Evolutionary conservation across 129 eudicot genomes (phyloP).

Genomic region (Pseudognaphalium luteoalbum): DNA sequence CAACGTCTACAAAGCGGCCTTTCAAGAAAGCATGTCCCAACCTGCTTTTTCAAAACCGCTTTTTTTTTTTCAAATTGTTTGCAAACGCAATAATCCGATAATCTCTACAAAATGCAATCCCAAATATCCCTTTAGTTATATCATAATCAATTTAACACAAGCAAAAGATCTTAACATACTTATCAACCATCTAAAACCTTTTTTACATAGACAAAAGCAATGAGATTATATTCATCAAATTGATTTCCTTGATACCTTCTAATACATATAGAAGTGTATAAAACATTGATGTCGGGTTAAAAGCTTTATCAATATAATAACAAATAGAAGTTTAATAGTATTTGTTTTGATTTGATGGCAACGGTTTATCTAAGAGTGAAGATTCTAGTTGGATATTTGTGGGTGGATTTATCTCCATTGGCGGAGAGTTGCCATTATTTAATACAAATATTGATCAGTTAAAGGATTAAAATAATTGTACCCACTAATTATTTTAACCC

Average conservation of each 20-base stretch:
- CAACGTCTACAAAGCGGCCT: too few species aligned
- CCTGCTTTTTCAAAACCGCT: too few species aligned
- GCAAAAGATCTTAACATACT: too few species aligned
- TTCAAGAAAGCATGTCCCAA: too few species aligned
- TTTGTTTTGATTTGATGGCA: not conserved
- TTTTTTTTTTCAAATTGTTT: too few species aligned
- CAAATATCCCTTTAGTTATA: too few species aligned
- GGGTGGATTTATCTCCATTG: constrained; percentile 31
- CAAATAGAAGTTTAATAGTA: not conserved
- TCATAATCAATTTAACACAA: not conserved
- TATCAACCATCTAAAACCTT: not conserved
- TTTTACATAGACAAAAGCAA: not conserved
- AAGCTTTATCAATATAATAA: not conserved
- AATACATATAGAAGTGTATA: not conserved
- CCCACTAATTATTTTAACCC: constrained; percentile 26
- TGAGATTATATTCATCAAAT: not conserved
- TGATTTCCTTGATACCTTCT: constrained; percentile 5
- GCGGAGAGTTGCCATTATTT: constrained; percentile 27
- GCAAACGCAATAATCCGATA: too few species aligned
- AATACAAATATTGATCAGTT: constrained; percentile 20
- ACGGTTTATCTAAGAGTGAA: constrained; percentile 16
- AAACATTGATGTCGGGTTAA: not conserved
- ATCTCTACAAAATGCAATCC: too few species aligned
- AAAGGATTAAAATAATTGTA: constrained; percentile 15
- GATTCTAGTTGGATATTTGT: constrained; percentile 35